Evolutionary conservation across 148 eudicot species (phyloP), one percentile per base, ranked within the genome.

Genomic region (Nyssa sinensis): DNA sequence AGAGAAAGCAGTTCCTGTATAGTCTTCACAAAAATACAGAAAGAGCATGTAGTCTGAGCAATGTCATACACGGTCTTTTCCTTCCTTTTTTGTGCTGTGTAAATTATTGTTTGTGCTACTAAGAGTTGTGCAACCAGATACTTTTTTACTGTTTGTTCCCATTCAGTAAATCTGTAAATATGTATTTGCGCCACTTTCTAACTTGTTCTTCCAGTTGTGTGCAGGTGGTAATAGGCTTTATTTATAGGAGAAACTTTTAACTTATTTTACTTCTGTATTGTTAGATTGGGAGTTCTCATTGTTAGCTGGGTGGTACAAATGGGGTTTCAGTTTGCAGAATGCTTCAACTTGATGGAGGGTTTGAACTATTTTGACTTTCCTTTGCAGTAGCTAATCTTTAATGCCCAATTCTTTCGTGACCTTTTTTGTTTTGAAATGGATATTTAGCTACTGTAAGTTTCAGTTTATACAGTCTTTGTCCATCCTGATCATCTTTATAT

Each of bases 1-100:
- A 7, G 85, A 84, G 64, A 83, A 81, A 66, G 72, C 74, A 63
- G 55, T 72, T 34, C 73, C 66, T 29, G 47, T 33, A 8, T 59
- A 66, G 70, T 51, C 61, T 60, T 60, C 14, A 17, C 35, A 41
- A 34, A 71, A 19, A 53, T 55, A 39, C 4, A 70, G 21, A 70
- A 21, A 30, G 60, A 29, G 14, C 27, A 10, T 8, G 28, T 61
- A 24, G 59, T n/a, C 25, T 17, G 23, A 67, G 21, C 14, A 14
- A 28, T 49, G 12, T 23, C 71, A 21, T 17, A 13, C 59, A 16
- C 25, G 9, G 31, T 9, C 27, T 29, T 68, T 49, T 29, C 5
- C 25, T 49, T 68, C 29, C 25, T n/a, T 64, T 64, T 47, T 32
- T 39, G n/a, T 39, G 59, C 7, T 55, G 5, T 55, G 59, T 55